Evolutionary conservation across 2,329 filamentous ascomycete genomes (phyloP).

Genomic region (Tolypocladium amazonense): DNA sequence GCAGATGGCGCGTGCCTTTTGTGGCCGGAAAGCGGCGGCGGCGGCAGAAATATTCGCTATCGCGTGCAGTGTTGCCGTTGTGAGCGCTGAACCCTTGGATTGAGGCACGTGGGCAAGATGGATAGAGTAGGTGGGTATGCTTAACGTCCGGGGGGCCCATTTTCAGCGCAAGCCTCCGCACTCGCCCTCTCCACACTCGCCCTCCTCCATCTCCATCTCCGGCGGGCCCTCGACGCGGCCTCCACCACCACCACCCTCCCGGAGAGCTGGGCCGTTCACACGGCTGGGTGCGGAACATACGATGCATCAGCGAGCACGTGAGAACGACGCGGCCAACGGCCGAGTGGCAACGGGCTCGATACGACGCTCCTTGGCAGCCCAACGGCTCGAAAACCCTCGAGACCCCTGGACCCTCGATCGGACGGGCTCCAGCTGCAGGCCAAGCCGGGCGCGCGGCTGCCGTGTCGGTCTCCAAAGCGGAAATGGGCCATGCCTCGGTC

Average conservation of each 20-base stretch:
- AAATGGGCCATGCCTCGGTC: neutral
- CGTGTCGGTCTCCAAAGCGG: neutral
- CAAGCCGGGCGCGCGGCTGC: neutral
- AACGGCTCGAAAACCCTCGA: neutral
- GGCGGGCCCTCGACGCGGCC: too few species aligned
- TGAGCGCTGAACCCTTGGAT: neutral
- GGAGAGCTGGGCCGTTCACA: too few species aligned
- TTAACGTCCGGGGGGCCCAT: neutral
- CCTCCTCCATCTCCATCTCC: neutral
- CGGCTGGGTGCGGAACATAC: too few species aligned
- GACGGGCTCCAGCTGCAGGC: neutral
- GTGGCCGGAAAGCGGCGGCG: neutral
- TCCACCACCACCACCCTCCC: too few species aligned
- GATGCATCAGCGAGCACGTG: neutral
- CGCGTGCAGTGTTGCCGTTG: neutral
- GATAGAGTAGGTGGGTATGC: neutral
- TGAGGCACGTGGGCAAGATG: constrained; percentile 1
- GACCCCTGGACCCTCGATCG: neutral
- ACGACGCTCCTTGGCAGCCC: neutral
- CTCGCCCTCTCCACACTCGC: neutral
- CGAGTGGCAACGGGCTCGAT: neutral
- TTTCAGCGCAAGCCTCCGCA: neutral
- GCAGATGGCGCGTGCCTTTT: neutral
- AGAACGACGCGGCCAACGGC: neutral
- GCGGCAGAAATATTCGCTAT: neutral